Evolutionary conservation across 768 basidiomycete genomes (phyloP), one percentile per base, ranked within the genome.

Genomic region (Calocybe cyanea): DNA sequence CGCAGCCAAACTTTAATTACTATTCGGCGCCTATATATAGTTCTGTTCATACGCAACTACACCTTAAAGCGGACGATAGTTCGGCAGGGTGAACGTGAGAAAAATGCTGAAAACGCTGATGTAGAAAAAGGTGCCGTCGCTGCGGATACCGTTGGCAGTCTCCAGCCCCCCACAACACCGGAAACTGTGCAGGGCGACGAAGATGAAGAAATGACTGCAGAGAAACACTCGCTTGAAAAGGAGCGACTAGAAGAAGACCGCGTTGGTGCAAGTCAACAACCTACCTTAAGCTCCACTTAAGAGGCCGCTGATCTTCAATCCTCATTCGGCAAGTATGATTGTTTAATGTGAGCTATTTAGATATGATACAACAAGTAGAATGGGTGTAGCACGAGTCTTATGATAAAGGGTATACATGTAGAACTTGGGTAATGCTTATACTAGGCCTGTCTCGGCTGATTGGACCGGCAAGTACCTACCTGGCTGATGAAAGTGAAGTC

Each of bases 41-140:
- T 76, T 14, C 52, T 85, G 21, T 75, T 83, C 52, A 46, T 88
- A 19, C 71, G 79, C 40, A 68, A 69, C 20, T 87, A 88, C 61
- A 72, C 80, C 23, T 64, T 87, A 18, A 63, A 77, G 38, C 73
- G 83, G 2, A 69, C 66, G 32, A 63, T 73, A 21, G 68, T 80
- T 14, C 69, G 62, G 18, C 65, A 63, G 7, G 66, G 53, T 5
- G 72, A 65, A 15, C 50, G 55, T n/a, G 67, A 69, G 53, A 61
- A 61, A 47, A 60, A 53, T 17, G 48, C 46, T 20, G 44, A 48
- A 31, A 55, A 8, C 5, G 5, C 38, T 33, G 58, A 60, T 51
- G 25, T 52, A 10, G 58, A 60, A 39, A 56, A 53, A 43, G 58
- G 53, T 21, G 47, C 43, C 33, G 18, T 10, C 23, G 37, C 30